phyloP scores from a whole-genome alignment of 169 alveolate species.

The Cryptosporidium baileyi region DNA sequence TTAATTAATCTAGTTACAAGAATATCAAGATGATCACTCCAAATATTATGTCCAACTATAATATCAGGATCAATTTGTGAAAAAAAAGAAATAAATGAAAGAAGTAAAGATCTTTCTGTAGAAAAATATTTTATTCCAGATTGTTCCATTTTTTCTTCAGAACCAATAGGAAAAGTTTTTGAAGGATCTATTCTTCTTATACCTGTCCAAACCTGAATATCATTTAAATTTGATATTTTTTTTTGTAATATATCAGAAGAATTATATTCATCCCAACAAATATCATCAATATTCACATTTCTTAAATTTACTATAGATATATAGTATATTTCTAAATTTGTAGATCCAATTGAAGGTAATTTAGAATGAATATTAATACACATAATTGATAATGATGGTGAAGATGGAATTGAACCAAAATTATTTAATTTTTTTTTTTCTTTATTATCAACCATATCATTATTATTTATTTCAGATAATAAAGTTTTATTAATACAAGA shows the following conservation, averaged over 20 bases:
- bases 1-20: conserved; percentile 73
- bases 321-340: conserved; percentile 24
- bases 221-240: not conserved
- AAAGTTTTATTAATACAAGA: not conserved
- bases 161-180: conserved; percentile 30
- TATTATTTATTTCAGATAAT: too few relatives aligned
- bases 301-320: conserved; percentile 19
- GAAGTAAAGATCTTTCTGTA: conserved; percentile 31
- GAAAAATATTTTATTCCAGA: conserved; percentile 51
- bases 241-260: not conserved
- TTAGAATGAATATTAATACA: conserved; percentile 28
- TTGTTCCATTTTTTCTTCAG: conserved; percentile 55
- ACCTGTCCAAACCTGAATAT: conserved; percentile 44
- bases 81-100: conserved; percentile 25
- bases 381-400: conserved; percentile 2
- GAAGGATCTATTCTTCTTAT: conserved; percentile 13
- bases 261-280: conserved; percentile 21
- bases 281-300: conserved; percentile 35
- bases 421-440: not conserved
- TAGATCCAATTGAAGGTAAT: conserved; percentile 18
- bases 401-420: not conserved
- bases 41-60: conserved; percentile 76
- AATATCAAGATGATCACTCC: conserved; percentile 71
- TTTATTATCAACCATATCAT: not conserved
- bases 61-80: conserved; percentile 77